Conservation (phyloP, 805 yeast genomes). For the Vanderwaltozyma polyspora region DNA sequence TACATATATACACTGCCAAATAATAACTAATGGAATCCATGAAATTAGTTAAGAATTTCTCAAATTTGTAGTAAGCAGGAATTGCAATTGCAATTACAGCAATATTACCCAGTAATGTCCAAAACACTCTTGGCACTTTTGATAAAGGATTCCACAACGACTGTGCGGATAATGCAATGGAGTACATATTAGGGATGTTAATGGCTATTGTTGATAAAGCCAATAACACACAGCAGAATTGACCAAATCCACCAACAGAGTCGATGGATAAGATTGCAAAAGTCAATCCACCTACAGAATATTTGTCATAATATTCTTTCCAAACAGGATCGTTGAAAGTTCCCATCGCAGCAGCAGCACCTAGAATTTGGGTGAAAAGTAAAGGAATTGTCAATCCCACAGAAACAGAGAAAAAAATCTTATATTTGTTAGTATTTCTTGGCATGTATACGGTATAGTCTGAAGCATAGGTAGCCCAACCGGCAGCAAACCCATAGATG, state of each 20-base stretch:
- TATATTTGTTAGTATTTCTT: conserved; percentile 43
- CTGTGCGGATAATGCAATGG: conserved; percentile 77
- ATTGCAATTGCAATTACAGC: conserved; percentile 75
- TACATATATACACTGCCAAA: conserved; percentile 72
- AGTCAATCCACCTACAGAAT: conserved; percentile 71
- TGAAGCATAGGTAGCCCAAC: conserved; percentile 91
- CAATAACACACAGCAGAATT: conserved; percentile 73
- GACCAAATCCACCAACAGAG: conserved; percentile 80
- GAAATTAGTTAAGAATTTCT: conserved; percentile 65
- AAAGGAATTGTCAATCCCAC: conserved; percentile 58
- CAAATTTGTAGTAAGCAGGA: conserved; percentile 74
- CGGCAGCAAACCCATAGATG: conserved; percentile 80
- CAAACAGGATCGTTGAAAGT: conserved; percentile 36
- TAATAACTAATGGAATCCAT: conserved; percentile 89
- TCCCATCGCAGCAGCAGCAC: conserved; percentile 81
- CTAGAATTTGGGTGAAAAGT: conserved; percentile 60
- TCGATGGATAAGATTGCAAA: conserved; percentile 66
- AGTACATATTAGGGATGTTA: conserved; percentile 88
- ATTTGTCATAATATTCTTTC: conserved; percentile 36
- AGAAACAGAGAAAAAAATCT: conserved; percentile 52
- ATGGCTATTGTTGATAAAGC: conserved; percentile 81
- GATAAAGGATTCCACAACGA: conserved; percentile 65
- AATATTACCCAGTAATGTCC: conserved; percentile 71
- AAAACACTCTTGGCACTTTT: conserved; percentile 65
- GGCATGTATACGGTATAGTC: conserved; percentile 88